Evolutionary conservation across 352 stramenopile species (phyloP).

Genomic region (Phytopythium chamaehyphon): DNA sequence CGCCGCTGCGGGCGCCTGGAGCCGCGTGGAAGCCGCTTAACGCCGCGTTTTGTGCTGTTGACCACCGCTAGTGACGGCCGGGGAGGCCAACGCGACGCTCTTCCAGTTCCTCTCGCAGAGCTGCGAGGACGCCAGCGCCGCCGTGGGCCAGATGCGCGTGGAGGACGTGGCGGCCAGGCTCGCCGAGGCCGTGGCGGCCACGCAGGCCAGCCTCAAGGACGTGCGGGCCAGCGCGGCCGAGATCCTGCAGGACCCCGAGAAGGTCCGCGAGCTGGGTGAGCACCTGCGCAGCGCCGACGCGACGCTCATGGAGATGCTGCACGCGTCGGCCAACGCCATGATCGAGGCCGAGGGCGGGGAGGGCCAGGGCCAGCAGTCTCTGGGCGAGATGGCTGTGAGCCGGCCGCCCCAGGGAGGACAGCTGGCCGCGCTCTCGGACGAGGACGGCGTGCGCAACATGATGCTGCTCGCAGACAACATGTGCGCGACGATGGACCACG

Average conservation of each 20-base stretch:
- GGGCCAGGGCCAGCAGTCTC: not conserved
- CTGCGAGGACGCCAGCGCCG: constrained; percentile 57
- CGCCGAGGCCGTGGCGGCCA: constrained; percentile 48
- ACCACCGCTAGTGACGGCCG: constrained; percentile 1
- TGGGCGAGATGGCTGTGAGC: constrained; percentile 9
- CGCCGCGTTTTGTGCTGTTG: too few species aligned
- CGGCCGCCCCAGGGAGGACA: constrained; percentile 8
- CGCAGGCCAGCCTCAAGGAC: constrained; percentile 57
- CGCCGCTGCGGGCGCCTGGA: not conserved
- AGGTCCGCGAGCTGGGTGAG: constrained; percentile 53
- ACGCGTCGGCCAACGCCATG: constrained; percentile 18
- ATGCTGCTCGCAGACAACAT: constrained; percentile 74
- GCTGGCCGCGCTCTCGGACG: constrained; percentile 21
- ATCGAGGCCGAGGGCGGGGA: constrained; percentile 8
- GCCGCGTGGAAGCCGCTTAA: not conserved
- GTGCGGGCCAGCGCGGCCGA: constrained; percentile 48
- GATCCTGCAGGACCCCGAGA: constrained; percentile 59
- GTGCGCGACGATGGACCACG: constrained; percentile 70
- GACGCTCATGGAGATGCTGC: constrained; percentile 40
- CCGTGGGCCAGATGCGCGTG: constrained; percentile 43
- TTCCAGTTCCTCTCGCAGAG: constrained; percentile 62
- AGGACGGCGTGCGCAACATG: constrained; percentile 70
- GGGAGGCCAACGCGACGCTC: constrained; percentile 36
- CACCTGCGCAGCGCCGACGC: constrained; percentile 46
- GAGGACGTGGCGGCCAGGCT: constrained; percentile 51